Percentiles rank a stretch among this genome's conserved stretches.
Conservation (phyloP, 768 basidiomycete genomes). For the Macrocybe gigantea region DNA sequence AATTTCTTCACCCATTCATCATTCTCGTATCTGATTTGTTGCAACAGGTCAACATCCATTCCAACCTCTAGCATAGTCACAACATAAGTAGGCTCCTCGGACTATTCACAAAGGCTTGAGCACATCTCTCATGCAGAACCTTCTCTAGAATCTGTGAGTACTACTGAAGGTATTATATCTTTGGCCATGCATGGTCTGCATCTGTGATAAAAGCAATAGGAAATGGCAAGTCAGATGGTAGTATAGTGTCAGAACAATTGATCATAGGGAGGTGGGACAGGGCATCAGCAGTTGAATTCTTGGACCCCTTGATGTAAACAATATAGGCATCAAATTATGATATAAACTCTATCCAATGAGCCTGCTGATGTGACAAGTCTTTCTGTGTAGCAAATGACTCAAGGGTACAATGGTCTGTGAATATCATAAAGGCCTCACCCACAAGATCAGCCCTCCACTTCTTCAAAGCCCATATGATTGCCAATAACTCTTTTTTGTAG, state of each 20-base stretch:
- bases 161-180: too few species aligned
- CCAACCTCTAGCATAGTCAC: too few species aligned
- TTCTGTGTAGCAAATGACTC: slow-evolving; percentile 5
- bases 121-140: too few species aligned
- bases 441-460: slow-evolving; percentile 4
- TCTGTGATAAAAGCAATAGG: slow-evolving; percentile 8
- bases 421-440: slow-evolving; percentile 4
- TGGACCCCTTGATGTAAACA: slow-evolving; percentile 3
- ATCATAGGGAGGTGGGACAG: slow-evolving; percentile 18
- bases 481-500: slow-evolving; percentile 17
- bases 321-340: slow-evolving; percentile 7
- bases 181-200: too few species aligned
- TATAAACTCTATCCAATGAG: slow-evolving; percentile 9
- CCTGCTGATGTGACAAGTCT: slow-evolving; percentile 5
- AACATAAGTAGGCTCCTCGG: too few species aligned
- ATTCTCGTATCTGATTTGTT: too few species aligned
- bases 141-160: background rate
- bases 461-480: slow-evolving; percentile 5
- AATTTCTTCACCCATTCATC: too few species aligned
- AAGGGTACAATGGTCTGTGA: slow-evolving; percentile 8
- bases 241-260: slow-evolving; percentile 4
- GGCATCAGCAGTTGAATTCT: slow-evolving; percentile 19
- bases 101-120: slow-evolving; percentile 11
- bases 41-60: too few species aligned
- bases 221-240: background rate